Evolutionary conservation across 2,329 filamentous ascomycete genomes (phyloP), one percentile per base, ranked within the genome.

Genomic region (Cladosporium sp.): DNA sequence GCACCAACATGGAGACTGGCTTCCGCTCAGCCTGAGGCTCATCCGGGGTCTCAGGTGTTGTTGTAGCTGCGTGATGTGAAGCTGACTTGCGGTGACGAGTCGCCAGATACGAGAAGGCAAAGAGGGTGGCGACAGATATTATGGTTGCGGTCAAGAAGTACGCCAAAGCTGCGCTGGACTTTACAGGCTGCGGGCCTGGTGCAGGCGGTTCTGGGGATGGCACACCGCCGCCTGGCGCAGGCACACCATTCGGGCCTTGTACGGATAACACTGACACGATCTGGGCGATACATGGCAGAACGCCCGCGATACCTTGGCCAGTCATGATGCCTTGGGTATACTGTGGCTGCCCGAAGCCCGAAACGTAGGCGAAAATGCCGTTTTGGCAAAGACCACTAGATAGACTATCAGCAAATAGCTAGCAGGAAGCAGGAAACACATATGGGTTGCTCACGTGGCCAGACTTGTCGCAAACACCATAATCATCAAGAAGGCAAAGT

Each of bases 301-400:
- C 92, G 30, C 94, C 94, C 0, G 94, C 92, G 3, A 99, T 81
- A 34, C 88, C 93, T 74, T 99, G 94, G 1, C 94, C 94, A 3
- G 88, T 87, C 92, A 99, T 97, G 73, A 97, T 92, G 22, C 88
- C 93, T 75, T 97, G 93, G 58, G 91, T 96, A 73, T 97, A 99
- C 73, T 94, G 90, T 19, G 88, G 84, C 54, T 89, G 81, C 37
- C 88, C 90, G 69, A 96, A 97, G 55, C 90, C 88, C 3, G 89
- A 85, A 3, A 91, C 92, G 71, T 92, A 97, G 2, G 94, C 91
- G 72, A 97, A 96, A 11, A 94, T 85, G 17, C 94, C 94, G 73
- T 97, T 97, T 75, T 97, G 94, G 65, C 92, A 89, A 52, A 97
- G 79, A 0, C 89, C 92, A 28, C 43, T 47, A 17, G 20, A 17